These are phyloP conservation scores for Penicillium hordei DNA, from an alignment of 2,329 filamentous ascomycete genomes.

Conservation along the genomic window DNA sequence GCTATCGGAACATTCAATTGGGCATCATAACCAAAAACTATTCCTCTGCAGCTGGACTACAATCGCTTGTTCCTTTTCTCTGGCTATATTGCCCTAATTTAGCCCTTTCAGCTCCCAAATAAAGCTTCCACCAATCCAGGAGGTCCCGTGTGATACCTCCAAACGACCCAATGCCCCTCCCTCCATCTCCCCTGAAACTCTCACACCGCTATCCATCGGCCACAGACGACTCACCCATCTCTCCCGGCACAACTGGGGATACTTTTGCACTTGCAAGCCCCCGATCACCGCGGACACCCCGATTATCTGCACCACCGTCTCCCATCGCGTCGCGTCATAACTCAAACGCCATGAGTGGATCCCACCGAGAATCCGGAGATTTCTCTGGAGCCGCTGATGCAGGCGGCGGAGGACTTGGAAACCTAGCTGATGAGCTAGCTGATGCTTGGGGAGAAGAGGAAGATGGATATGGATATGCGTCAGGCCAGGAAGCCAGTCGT, in stretches of 20 bases:
- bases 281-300: conserved; percentile 37
- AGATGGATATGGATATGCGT: conserved; percentile 46
- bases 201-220: conserved; percentile 43
- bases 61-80: background rate
- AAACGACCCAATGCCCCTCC: conserved; percentile 28
- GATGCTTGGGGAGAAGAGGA: conserved; percentile 59
- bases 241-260: conserved; percentile 33
- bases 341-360: conserved; percentile 37
- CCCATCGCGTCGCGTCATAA: conserved; percentile 41
- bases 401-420: conserved; percentile 54
- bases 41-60: conserved; percentile 8
- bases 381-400: conserved; percentile 34
- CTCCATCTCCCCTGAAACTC: conserved; percentile 38
- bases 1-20: background rate
- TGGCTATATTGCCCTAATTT: background rate
- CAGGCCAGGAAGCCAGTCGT: conserved; percentile 37
- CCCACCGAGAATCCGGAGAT: conserved; percentile 41
- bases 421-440: conserved; percentile 63
- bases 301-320: conserved; percentile 40
- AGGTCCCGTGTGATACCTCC: conserved; percentile 5
- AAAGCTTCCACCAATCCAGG: background rate
- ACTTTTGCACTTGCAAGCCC: conserved; percentile 34
- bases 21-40: background rate
- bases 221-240: conserved; percentile 39
- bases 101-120: background rate